phyloP scores from a whole-genome alignment of 2,329 filamentous ascomycete genomes.

The Paraconiothyrium brasiliense region DNA sequence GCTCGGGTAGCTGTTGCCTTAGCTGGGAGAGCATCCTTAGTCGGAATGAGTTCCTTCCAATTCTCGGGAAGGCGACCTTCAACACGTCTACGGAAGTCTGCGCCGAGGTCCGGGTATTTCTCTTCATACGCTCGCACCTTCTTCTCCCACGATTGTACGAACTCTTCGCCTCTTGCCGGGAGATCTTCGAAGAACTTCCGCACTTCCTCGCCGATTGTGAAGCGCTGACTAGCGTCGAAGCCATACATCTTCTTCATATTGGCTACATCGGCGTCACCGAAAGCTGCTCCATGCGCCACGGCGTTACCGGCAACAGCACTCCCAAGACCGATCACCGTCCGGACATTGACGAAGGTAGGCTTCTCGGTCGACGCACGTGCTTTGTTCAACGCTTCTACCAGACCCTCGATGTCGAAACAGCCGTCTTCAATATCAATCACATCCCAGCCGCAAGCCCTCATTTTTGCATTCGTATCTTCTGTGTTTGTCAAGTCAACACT shows the following conservation, averaged over 20 bases:
- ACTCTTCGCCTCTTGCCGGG: slow-evolving; percentile 55
- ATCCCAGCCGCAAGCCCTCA: slow-evolving; percentile 66
- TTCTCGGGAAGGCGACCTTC: slow-evolving; percentile 59
- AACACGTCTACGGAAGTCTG: slow-evolving; percentile 59
- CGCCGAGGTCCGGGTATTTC: slow-evolving; percentile 60
- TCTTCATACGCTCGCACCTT: slow-evolving; percentile 56
- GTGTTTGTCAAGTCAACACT: slow-evolving; percentile 62
- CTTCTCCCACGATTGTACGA: slow-evolving; percentile 60
- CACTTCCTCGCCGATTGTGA: slow-evolving; percentile 58
- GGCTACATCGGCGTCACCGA: slow-evolving; percentile 63
- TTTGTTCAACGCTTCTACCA: slow-evolving; percentile 59
- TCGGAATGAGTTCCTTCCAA: slow-evolving; percentile 62
- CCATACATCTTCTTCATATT: slow-evolving; percentile 63
- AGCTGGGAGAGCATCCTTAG: slow-evolving; percentile 54
- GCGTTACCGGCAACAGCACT: slow-evolving; percentile 59
- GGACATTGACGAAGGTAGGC: slow-evolving; percentile 67
- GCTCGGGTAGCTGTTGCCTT: slow-evolving; percentile 61
- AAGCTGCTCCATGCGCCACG: slow-evolving; percentile 66
- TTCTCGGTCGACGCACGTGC: slow-evolving; percentile 58
- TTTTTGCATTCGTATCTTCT: slow-evolving; percentile 66
- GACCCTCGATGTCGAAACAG: slow-evolving; percentile 59
- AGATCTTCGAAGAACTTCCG: slow-evolving; percentile 64
- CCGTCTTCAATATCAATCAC: slow-evolving; percentile 65
- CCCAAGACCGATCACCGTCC: slow-evolving; percentile 65
- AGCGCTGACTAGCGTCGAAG: slow-evolving; percentile 60